These are phyloP conservation scores for Neocallimastix lanati DNA, from an alignment of 192 early-diverging fungal genomes.

Conservation along the genomic window DNA sequence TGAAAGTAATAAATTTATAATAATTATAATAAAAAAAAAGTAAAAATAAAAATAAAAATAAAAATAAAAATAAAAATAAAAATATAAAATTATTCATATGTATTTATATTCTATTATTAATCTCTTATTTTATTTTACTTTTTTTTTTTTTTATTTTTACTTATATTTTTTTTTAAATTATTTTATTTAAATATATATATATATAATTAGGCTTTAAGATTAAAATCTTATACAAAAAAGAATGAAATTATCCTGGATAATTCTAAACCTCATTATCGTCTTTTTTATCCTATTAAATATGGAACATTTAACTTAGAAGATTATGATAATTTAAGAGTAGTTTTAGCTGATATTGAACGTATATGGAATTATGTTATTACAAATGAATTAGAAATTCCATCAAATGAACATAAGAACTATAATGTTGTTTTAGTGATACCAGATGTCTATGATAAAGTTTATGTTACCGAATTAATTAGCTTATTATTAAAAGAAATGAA, in stretches of 20 bases:
- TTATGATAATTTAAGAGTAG: slow-evolving; percentile 42
- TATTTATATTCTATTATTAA: no score
- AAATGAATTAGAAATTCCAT: slow-evolving; percentile 44
- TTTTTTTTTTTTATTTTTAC: no score
- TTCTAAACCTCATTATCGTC: not conserved
- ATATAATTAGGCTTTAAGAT: slow-evolving; percentile 1
- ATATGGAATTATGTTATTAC: slow-evolving; percentile 62
- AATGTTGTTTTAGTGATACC: slow-evolving; percentile 71
- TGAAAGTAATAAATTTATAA: no score
- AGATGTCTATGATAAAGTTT: slow-evolving; percentile 45
- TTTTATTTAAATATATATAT: no score
- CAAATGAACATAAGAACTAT: slow-evolving; percentile 30
- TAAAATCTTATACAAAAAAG: slow-evolving; percentile 2
- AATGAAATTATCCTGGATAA: not conserved
- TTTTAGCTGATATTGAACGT: slow-evolving; percentile 53
- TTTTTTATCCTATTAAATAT: slow-evolving; percentile 60
- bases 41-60: no score
- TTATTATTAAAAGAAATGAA: slow-evolving; percentile 59
- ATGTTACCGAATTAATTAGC: slow-evolving; percentile 38
- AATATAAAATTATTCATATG: no score
- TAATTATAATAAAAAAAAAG: no score
- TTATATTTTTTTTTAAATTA: no score
- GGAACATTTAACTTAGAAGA: slow-evolving; percentile 60
- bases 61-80: no score
- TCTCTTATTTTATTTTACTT: no score